Percentiles rank a stretch among this genome's conserved stretches.
Conservation (phyloP, 2,329 filamentous ascomycete genomes). For the Hypocrella siamensis region DNA sequence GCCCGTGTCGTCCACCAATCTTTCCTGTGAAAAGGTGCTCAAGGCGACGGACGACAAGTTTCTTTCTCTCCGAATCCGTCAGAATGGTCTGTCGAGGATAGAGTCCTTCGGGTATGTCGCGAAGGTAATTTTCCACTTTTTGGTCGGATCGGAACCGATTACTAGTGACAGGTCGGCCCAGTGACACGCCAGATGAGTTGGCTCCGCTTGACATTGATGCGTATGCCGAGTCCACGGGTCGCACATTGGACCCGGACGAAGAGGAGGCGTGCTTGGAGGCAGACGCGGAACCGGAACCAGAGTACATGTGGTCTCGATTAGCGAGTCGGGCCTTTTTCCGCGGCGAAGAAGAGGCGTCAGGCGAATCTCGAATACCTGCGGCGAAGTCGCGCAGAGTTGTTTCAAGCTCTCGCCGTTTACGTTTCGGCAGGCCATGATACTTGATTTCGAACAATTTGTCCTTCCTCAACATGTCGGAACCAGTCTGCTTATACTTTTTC, state of each 20-base stretch:
- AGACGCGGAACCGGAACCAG: slow-evolving; percentile 25
- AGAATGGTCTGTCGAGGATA: slow-evolving; percentile 45
- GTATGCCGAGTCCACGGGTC: slow-evolving; percentile 46
- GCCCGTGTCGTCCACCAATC: slow-evolving; percentile 24
- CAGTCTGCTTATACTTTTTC: slow-evolving; percentile 52
- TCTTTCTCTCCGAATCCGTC: slow-evolving; percentile 62
- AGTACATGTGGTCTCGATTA: slow-evolving; percentile 22
- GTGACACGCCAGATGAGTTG: slow-evolving; percentile 25
- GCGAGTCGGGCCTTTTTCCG: slow-evolving; percentile 24
- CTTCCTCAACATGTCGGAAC: slow-evolving; percentile 49
- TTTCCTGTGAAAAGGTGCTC: slow-evolving; percentile 75
- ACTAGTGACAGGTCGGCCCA: slow-evolving; percentile 19
- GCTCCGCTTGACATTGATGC: slow-evolving; percentile 48
- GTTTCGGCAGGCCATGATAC: slow-evolving; percentile 54
- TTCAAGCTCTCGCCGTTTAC: slow-evolving; percentile 65
- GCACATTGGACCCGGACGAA: slow-evolving; percentile 34
- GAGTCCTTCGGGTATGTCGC: slow-evolving; percentile 56
- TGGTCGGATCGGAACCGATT: slow-evolving; percentile 29
- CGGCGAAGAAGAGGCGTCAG: slow-evolving; percentile 22
- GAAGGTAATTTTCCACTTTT: slow-evolving; percentile 53
- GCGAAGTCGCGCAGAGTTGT: slow-evolving; percentile 57
- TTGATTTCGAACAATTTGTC: slow-evolving; percentile 77
- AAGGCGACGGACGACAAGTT: slow-evolving; percentile 56
- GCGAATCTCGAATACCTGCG: slow-evolving; percentile 39
- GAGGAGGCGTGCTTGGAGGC: slow-evolving; percentile 36